Conservation (phyloP, 108 stramenopile species). For the Cylindrotheca closterium region DNA sequence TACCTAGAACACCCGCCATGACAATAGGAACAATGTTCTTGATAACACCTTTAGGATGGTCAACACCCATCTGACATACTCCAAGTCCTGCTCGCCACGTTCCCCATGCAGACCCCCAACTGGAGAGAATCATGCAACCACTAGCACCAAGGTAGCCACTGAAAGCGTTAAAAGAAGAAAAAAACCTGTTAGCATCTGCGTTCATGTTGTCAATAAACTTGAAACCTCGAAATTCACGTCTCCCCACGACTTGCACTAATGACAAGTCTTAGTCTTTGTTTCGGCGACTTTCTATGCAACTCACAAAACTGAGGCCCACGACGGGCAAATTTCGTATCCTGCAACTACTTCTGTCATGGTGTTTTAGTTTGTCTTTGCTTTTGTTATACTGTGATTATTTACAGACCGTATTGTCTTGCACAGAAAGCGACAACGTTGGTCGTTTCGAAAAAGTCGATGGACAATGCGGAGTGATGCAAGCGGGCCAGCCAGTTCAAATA, state of each 20-base stretch:
- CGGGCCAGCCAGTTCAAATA: too few species aligned
- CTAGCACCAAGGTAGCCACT: slow-evolving; percentile 59
- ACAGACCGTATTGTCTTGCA: too few species aligned
- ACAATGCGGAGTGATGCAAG: too few species aligned
- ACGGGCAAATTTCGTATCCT: slow-evolving; percentile 36
- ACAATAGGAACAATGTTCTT: slow-evolving; percentile 88
- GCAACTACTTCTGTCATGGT: slow-evolving; percentile 52
- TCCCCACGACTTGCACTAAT: too few species aligned
- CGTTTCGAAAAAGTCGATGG: too few species aligned
- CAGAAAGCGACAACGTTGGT: too few species aligned
- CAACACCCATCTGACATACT: slow-evolving; percentile 77
- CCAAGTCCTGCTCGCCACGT: slow-evolving; percentile 82
- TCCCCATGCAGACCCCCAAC: slow-evolving; percentile 66
- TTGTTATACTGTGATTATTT: too few species aligned
- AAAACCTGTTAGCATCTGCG: background rate
- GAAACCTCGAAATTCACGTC: too few species aligned
- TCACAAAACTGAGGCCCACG: background rate
- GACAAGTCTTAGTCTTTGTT: too few species aligned
- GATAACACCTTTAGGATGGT: slow-evolving; percentile 72
- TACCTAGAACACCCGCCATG: slow-evolving; percentile 88
- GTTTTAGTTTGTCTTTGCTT: too few species aligned
- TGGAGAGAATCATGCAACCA: slow-evolving; percentile 48
- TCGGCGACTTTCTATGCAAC: too few species aligned
- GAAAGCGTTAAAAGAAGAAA: background rate
- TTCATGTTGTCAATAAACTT: too few species aligned